Conservation (phyloP, 805 yeast species). For the Metschnikowia koreensis region DNA sequence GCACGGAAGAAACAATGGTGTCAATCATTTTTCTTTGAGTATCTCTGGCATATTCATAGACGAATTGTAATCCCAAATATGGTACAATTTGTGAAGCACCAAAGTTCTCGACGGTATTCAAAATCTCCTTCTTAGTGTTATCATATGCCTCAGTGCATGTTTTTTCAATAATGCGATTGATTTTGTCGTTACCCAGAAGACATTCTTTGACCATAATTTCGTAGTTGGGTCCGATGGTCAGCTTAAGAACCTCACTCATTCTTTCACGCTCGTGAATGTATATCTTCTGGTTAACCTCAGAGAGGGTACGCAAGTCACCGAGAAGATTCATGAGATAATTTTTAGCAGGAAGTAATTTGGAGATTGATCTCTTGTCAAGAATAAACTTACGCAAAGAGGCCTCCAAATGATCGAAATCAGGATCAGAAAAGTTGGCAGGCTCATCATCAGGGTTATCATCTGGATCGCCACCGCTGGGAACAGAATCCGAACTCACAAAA, state of each 20-base stretch:
- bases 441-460: slow-evolving; percentile 28
- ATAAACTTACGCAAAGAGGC: slow-evolving; percentile 82
- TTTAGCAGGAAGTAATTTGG: slow-evolving; percentile 90
- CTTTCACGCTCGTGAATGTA: slow-evolving; percentile 49
- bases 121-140: slow-evolving; percentile 53
- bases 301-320: slow-evolving; percentile 58
- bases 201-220: slow-evolving; percentile 53
- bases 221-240: slow-evolving; percentile 61
- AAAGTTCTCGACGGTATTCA: slow-evolving; percentile 48
- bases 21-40: slow-evolving; percentile 69
- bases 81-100: slow-evolving; percentile 52
- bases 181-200: slow-evolving; percentile 51
- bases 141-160: slow-evolving; percentile 59
- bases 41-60: slow-evolving; percentile 65
- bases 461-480: slow-evolving; percentile 38
- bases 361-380: slow-evolving; percentile 81
- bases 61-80: slow-evolving; percentile 60
- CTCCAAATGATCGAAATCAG: slow-evolving; percentile 81
- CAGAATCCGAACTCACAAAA: slow-evolving; percentile 69
- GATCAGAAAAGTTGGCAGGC: slow-evolving; percentile 38
- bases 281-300: slow-evolving; percentile 60
- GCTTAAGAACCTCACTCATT: slow-evolving; percentile 46
- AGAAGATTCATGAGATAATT: slow-evolving; percentile 74
- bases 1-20: slow-evolving; percentile 62
- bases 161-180: slow-evolving; percentile 62